Conservation (phyloP, 352 stramenopile genomes). For the Phytophthora foliorum region DNA sequence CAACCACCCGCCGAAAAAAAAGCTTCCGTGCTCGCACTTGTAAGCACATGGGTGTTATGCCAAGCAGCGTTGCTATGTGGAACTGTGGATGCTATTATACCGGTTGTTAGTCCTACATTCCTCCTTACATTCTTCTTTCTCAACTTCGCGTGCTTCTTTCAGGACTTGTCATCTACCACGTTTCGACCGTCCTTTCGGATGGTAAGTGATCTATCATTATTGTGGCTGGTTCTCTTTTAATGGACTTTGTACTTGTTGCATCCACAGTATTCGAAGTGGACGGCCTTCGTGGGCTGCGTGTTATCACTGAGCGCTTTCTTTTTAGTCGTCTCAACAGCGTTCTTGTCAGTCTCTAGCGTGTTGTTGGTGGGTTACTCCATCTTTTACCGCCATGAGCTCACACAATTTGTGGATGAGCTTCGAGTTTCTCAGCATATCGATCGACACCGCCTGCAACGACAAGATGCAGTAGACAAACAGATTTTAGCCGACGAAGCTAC, state of each 20-base stretch:
- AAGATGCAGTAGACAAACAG: slow-evolving; percentile 21
- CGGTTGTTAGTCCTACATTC: slow-evolving; percentile 52
- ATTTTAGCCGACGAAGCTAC: slow-evolving; percentile 26
- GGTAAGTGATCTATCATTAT: slow-evolving; percentile 30
- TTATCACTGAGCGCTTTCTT: slow-evolving; percentile 56
- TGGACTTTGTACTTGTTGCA: background rate
- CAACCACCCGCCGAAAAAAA: background rate
- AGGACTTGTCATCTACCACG: slow-evolving; percentile 50
- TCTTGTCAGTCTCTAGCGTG: slow-evolving; percentile 36
- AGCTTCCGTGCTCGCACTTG: slow-evolving; percentile 8
- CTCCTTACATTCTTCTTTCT: slow-evolving; percentile 58
- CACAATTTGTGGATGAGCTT: slow-evolving; percentile 36
- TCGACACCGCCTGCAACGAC: slow-evolving; percentile 14
- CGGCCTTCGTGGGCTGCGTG: slow-evolving; percentile 48
- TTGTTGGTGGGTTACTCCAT: slow-evolving; percentile 33
- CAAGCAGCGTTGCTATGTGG: slow-evolving; percentile 49
- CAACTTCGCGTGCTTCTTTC: slow-evolving; percentile 68
- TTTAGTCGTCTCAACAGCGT: slow-evolving; percentile 53
- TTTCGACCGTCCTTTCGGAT: slow-evolving; percentile 56
- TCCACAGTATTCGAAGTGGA: slow-evolving; percentile 62
- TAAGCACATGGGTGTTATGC: slow-evolving; percentile 43
- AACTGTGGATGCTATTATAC: slow-evolving; percentile 51
- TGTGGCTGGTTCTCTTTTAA: background rate
- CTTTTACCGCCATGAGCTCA: slow-evolving; percentile 42
- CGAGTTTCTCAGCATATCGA: slow-evolving; percentile 22